A percentile compares a stretch with the other conserved stretches of the same genome.
These are phyloP conservation scores for Cyberlindnera sargentensis DNA, from an alignment of 805 yeast species.

Conservation along the genomic window DNA sequence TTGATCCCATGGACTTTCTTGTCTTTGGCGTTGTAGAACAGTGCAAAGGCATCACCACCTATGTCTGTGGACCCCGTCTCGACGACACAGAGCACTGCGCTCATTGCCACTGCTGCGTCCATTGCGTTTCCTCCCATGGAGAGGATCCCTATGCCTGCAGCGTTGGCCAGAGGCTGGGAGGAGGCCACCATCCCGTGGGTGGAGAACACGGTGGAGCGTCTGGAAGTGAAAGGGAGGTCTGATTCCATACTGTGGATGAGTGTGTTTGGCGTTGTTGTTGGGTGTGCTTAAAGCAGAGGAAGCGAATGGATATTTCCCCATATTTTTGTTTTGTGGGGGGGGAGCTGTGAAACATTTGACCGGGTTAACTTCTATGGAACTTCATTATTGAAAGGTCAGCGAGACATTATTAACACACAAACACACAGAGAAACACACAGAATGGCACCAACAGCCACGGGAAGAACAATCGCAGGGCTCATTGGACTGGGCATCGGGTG, in stretches of 20 bases:
- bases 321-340: too few species aligned
- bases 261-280: too few species aligned
- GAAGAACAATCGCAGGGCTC: slow-evolving; percentile 12
- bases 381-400: too few species aligned
- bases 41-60: slow-evolving; percentile 63
- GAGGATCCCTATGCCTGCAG: slow-evolving; percentile 62
- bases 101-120: slow-evolving; percentile 55
- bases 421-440: too few species aligned
- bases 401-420: too few species aligned
- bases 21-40: slow-evolving; percentile 44
- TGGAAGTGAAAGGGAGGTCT: slow-evolving; percentile 33
- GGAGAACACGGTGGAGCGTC: slow-evolving; percentile 72
- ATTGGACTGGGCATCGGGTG: slow-evolving; percentile 14
- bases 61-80: slow-evolving; percentile 60
- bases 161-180: slow-evolving; percentile 69
- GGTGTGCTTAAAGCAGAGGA: too few species aligned
- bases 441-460: slow-evolving; percentile 10
- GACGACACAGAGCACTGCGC: slow-evolving; percentile 47
- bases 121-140: slow-evolving; percentile 69
- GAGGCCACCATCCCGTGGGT: slow-evolving; percentile 68
- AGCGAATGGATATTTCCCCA: too few species aligned
- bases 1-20: slow-evolving; percentile 58
- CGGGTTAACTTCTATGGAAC: too few species aligned
- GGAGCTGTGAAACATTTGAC: too few species aligned
- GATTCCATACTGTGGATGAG: too few species aligned